phyloP scores from a whole-genome alignment of 805 yeast genomes.

The Candida alai region DNA sequence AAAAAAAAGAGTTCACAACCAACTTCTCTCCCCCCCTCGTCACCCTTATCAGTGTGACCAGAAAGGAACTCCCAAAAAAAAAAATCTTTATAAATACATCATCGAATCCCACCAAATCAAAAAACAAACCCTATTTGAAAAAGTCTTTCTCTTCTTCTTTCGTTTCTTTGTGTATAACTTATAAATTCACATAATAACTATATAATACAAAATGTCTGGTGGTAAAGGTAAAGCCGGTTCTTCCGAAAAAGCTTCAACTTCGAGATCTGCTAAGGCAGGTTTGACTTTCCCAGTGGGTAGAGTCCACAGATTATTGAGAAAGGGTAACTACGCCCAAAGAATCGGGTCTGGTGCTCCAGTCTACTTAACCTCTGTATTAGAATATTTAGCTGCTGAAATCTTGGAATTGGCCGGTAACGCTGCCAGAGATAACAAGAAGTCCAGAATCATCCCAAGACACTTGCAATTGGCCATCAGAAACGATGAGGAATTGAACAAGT shows the following conservation, averaged over 20 bases:
- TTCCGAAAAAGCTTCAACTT: slow-evolving; percentile 91
- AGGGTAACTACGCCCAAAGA: slow-evolving; percentile 97
- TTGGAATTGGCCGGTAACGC: slow-evolving; percentile 98
- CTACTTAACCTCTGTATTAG: slow-evolving; percentile 93
- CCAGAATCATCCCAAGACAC: slow-evolving; percentile 98
- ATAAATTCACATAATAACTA: slow-evolving; percentile 2
- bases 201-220: slow-evolving; percentile 60
- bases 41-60: too few species aligned
- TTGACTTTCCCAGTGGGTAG: slow-evolving; percentile 99
- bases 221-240: slow-evolving; percentile 93
- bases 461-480: slow-evolving; percentile 97
- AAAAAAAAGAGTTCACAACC: neutral
- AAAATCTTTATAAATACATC: slow-evolving; percentile 4
- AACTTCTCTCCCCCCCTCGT: too few species aligned
- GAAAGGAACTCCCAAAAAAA: too few species aligned
- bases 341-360: slow-evolving; percentile 99
- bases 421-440: slow-evolving; percentile 98
- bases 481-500: slow-evolving; percentile 96
- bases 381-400: slow-evolving; percentile 96
- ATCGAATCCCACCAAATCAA: slow-evolving; percentile 1
- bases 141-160: slow-evolving; percentile 2
- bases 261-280: slow-evolving; percentile 98
- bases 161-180: slow-evolving; percentile 1
- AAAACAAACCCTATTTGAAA: too few species aligned
- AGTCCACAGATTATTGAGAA: slow-evolving; percentile 94